These are phyloP conservation scores for Bruguiera gymnorhiza DNA, from an alignment of 345 rosid genomes.

Conservation along the genomic window DNA sequence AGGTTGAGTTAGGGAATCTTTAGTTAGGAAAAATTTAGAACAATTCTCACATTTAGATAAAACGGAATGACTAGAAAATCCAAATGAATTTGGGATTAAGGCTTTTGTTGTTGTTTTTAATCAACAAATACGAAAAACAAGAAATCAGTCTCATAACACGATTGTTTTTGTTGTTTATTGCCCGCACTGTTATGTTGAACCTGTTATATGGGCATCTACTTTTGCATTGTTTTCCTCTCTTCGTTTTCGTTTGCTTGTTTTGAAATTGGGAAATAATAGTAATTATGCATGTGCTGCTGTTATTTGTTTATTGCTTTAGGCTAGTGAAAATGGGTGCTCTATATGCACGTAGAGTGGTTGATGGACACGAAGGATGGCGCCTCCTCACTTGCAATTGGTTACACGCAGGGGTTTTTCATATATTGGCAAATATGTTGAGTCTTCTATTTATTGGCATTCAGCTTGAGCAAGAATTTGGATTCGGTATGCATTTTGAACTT, in stretches of 20 bases:
- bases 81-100: no score
- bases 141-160: no score
- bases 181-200: no score
- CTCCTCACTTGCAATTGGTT: constrained; percentile 81
- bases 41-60: no score
- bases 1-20: no score
- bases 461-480: constrained; percentile 90
- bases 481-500: constrained; percentile 45
- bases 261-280: background rate
- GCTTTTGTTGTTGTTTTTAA: no score
- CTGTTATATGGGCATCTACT: no score
- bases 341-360: constrained; percentile 54
- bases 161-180: no score
- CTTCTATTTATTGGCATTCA: constrained; percentile 78
- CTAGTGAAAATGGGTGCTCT: constrained; percentile 81
- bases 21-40: no score
- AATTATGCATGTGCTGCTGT: background rate
- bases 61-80: no score
- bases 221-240: no score
- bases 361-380: constrained; percentile 75
- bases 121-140: no score
- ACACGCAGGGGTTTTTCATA: constrained; percentile 85
- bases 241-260: background rate
- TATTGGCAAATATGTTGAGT: constrained; percentile 83
- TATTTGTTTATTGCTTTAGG: constrained; percentile 31